These are phyloP conservation scores for Mayamaea pseudoterrestris DNA, from an alignment of 108 stramenopile species.

Conservation along the genomic window DNA sequence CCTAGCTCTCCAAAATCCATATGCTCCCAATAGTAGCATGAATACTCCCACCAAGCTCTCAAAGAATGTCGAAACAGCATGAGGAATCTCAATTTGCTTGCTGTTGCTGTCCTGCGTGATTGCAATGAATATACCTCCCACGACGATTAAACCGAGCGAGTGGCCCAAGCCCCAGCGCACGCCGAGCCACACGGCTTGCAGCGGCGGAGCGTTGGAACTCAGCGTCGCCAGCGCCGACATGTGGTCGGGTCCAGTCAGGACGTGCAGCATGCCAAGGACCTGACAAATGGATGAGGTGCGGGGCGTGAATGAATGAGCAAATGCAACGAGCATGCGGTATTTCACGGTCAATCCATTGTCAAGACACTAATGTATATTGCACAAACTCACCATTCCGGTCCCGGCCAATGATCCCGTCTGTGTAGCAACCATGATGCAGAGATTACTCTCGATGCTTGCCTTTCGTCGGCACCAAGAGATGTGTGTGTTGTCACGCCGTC, in stretches of 20 bases:
- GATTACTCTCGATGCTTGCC: too few species aligned
- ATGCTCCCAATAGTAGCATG: constrained; percentile 47
- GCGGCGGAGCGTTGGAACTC: constrained; percentile 17
- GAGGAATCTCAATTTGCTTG: constrained; percentile 21
- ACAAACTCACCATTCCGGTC: too few species aligned
- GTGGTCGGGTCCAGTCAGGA: constrained; percentile 71
- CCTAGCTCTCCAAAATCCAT: too few species aligned
- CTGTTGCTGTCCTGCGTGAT: not conserved
- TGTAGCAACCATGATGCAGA: too few species aligned
- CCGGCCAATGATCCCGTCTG: too few species aligned
- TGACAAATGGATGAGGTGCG: not conserved
- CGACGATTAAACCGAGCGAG: constrained; percentile 39
- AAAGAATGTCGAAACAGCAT: constrained; percentile 17
- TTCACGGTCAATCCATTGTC: too few species aligned
- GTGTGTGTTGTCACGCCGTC: too few species aligned
- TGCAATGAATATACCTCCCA: constrained; percentile 34
- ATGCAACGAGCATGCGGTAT: too few species aligned
- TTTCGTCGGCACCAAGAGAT: too few species aligned
- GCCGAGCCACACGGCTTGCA: constrained; percentile 29
- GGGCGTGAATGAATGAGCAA: not conserved
- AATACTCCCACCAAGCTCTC: constrained; percentile 56
- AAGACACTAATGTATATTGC: too few species aligned
- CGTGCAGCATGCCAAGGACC: constrained; percentile 54
- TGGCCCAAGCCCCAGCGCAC: constrained; percentile 68
- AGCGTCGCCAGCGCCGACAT: constrained; percentile 64